A percentile compares a stretch with the other conserved stretches of the same genome.
Evolutionary conservation across 371 early-diverging fungal genomes (phyloP).

Genomic region (Vavraia culicis): DNA sequence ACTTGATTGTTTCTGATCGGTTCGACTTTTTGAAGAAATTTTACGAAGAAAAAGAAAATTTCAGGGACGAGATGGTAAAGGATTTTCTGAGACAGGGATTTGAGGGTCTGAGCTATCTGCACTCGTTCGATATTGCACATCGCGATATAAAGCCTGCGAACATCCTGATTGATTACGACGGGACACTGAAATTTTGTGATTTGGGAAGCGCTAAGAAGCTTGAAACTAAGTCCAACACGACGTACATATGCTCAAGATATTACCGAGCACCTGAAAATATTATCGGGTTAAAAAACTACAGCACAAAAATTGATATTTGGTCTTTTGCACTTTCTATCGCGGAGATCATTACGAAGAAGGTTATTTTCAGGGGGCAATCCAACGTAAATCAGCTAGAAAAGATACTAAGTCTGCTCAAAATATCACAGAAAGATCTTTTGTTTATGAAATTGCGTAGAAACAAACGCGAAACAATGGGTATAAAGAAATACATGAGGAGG

Average conservation of each 20-base stretch:
- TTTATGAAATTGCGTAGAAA: background rate
- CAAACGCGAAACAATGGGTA: constrained; percentile 6
- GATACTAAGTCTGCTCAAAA: background rate
- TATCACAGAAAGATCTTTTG: background rate
- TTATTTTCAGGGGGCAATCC: constrained; percentile 12
- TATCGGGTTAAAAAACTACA: constrained; percentile 79
- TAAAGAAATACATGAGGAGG: constrained; percentile 13
- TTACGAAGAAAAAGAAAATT: background rate
- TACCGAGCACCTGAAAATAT: constrained; percentile 92
- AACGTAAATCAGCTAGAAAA: constrained; percentile 4
- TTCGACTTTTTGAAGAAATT: no score
- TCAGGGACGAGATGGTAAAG: constrained; percentile 3
- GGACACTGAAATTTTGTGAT: constrained; percentile 78
- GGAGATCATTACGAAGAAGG: constrained; percentile 3
- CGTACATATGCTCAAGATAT: constrained; percentile 88
- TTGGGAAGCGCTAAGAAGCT: constrained; percentile 91
- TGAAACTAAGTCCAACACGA: constrained; percentile 73
- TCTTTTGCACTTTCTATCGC: constrained; percentile 12
- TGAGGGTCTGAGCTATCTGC: constrained; percentile 68
- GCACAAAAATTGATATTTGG: constrained; percentile 51
- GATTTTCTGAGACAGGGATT: constrained; percentile 51
- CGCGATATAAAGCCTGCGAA: constrained; percentile 84
- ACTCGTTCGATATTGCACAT: constrained; percentile 73
- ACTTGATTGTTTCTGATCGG: constrained; percentile 5
- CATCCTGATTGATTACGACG: constrained; percentile 62